Base-by-base conservation (phyloP, 345 rosid species). In the Trapa incisa region DNA sequence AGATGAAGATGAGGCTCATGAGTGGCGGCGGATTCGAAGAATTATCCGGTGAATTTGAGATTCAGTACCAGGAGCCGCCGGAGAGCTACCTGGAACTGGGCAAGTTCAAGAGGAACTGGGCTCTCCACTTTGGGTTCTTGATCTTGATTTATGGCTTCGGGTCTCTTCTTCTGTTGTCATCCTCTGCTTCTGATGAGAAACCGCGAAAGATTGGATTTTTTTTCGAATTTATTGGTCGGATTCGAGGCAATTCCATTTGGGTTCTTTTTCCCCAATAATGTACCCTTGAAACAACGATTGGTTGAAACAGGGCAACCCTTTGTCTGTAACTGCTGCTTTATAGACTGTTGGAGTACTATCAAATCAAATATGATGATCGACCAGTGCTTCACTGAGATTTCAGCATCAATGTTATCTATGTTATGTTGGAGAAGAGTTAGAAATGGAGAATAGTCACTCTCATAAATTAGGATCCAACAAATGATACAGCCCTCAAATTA, bases 51-150 rank as follows among this genome's bases (percentile, higher is more conserved):
- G 97, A 94, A 75, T 88, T 94, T 67, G 97, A 94, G 81, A 90
- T 91, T 63, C 95, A 88, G 69, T 94, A 94, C 72, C 99, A 89
- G 70, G 99, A 94, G 76, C 99, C 97, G 9, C 92, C 92, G 0
- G 99, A 89, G 78, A 87, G 87, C 60, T 94, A 91, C 74, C n/a
- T n/a, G n/a, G n/a, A n/a, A n/a, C 84, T 91, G 66, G 96, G 88
- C 2, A 94, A 94, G 86, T 94, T 91, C 29, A 94, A 91, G 88
- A 91, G 97, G 76, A 91, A 86, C 61, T 94, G 99, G 99, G 99
- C 95, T 48, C 73, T 91, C 48, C 91, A 91, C 73, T 94, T 94
- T 69, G 96, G 88, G 7, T 91, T 91, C 87, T 79, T 91, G 85
- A 82, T 94, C 76, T 84, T 91, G 65, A 82, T 87, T 74, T 94